Evolutionary conservation across 1,284 basidiomycete species (phyloP).

Genomic region (Leccinum variabile): DNA sequence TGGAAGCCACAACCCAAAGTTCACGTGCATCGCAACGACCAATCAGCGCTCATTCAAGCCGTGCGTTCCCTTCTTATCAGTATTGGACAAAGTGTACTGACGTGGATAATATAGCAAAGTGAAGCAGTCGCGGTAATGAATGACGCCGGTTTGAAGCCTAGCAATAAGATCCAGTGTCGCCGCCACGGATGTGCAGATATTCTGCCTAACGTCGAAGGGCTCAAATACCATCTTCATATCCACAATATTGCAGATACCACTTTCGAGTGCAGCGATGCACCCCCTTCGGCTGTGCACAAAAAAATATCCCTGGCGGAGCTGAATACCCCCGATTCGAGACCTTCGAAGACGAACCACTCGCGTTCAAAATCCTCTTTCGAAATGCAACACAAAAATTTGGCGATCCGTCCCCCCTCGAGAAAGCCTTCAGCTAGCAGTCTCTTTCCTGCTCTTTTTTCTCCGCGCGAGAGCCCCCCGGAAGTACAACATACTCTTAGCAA

Average conservation of each 20-base stretch:
- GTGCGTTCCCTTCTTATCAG: constrained; percentile 32
- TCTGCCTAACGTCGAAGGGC: constrained; percentile 45
- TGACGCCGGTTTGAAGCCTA: constrained; percentile 26
- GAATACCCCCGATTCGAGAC: constrained; percentile 1
- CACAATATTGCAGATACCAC: constrained; percentile 49
- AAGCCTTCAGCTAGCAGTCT: constrained; percentile 21
- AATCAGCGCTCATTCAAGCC: constrained; percentile 39
- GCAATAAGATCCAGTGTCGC: constrained; percentile 43
- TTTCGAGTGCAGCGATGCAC: neutral
- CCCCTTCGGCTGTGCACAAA: neutral
- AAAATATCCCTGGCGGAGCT: constrained; percentile 5
- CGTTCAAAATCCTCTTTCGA: constrained; percentile 24
- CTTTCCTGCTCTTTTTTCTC: constrained; percentile 19
- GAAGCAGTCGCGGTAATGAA: constrained; percentile 45
- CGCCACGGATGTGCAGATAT: constrained; percentile 53
- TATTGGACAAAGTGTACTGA: constrained; percentile 9
- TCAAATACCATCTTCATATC: constrained; percentile 59
- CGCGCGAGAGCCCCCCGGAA: constrained; percentile 6
- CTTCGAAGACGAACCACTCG: constrained; percentile 10
- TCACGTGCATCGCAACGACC: constrained; percentile 36
- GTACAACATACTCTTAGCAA: constrained; percentile 12
- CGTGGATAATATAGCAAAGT: constrained; percentile 32
- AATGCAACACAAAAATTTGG: neutral
- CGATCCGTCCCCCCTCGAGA: constrained; percentile 7
- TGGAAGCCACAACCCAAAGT: constrained; percentile 37